Base-by-base conservation (phyloP, 208 protist genomes). In the Crithidia sp. region DNA sequence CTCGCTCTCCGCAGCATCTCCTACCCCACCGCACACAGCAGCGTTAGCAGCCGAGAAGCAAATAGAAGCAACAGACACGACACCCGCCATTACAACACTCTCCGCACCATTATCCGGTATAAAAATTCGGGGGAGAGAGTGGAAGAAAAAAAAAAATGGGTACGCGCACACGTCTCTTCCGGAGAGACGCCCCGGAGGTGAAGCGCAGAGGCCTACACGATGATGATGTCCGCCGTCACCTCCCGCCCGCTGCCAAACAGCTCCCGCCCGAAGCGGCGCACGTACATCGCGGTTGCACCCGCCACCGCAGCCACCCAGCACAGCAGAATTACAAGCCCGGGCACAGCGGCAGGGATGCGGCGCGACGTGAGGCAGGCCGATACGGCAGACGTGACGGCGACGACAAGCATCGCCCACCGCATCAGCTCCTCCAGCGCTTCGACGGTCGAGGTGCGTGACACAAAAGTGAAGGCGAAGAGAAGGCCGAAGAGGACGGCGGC, bases 181-280 rank as follows among this genome's bases (percentile, higher is more conserved):
- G 28, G 28, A 28, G 28, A 28, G 28, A 28, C 28, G 28, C 28
- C 0, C 14, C 16, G 8, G 50, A 17, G 16, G 16, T 7, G 16
- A 17, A 14, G 14, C 8, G 50, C 14, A 37, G 0, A 4, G 40
- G 0, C 8, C 9, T 50, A 79, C 40, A 74, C 7, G 43, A 79
- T 45, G 37, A 79, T 79, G 55, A 79, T 47, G 47, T 79, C 74
- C 39, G 74, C 74, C 3, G 74, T 79, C 13, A 79, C 62, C 16
- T 65, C 60, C 40, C 60, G 55, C 36, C 74, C 74, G 28, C 53
- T 79, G 17, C 74, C 67, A 37, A 79, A 70, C n/a, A 79, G 41
- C 40, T 43, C 47, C 60, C 66, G 69, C 14, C 67, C 74, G 58
- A 79, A 79, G 39, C 74, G 74, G 16, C 67, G 74, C 45, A 69